Base-by-base conservation (phyloP, 2,329 filamentous ascomycete species). In the Penicillium rolfsii region DNA sequence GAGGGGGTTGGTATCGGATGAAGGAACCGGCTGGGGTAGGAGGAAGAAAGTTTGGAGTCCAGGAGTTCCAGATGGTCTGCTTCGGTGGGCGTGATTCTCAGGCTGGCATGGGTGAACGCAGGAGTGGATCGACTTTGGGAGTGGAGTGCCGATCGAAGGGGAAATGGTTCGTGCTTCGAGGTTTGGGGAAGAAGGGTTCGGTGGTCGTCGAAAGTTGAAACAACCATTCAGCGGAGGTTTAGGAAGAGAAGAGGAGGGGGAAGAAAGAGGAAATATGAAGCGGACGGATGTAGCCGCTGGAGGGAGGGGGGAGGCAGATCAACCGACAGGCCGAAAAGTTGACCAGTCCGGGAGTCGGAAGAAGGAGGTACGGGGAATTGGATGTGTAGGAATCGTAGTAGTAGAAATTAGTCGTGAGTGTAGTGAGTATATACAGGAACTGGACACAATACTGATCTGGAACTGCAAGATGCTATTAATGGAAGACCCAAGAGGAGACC, bases 261-360 rank as follows among this genome's bases (percentile, higher is more conserved):
- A 46, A 53, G 48, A 56, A 54, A 64, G 61, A 61, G 55, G 24
- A 59, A 59, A 52, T 41, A 52, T 52, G 24, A 43, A 48, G 49
- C 56, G 60, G 56, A 60, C 60, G 65, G 66, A 63, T 69, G 67
- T 63, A 67, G 48, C 66, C 65, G 66, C 61, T 61, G 33, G 30
- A 22, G 19, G 19, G 19, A 22, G 19, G 19, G 19, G 19, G 30
- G 30, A 45, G 58, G 52, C 43, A 62, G 52, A 54, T 54, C 52
- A 40, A 54, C 52, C 52, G 38, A 54, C 33, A 43, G 52, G 35
- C 38, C 38, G 38, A 54, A 38, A 38, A 40, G 33, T 24, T 8
- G 33, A 24, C 5, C 12, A n/a, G 22, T 53, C 26, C 24, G 22
- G 19, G 35, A 16, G 30, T 22, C 40, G 30, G 48, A 19, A 2